phyloP scores from a whole-genome alignment of 495 filamentous ascomycete genomes.

The Penicillium longicatenatum region DNA sequence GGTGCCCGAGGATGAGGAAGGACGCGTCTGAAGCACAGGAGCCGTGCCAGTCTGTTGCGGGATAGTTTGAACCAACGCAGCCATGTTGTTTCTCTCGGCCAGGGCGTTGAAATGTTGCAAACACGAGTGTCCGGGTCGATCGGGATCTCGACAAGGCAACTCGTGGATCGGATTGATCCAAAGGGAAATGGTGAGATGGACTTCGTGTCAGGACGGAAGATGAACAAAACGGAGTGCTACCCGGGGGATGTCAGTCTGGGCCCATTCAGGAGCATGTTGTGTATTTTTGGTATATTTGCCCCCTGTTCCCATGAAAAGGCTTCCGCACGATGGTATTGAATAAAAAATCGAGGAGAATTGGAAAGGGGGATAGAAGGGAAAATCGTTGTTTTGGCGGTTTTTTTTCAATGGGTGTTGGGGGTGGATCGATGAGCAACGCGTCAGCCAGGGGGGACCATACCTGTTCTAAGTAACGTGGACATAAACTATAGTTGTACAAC shows the following conservation, averaged over 20 bases:
- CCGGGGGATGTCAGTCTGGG: slow-evolving; percentile 18
- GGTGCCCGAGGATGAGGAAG: slow-evolving; percentile 67
- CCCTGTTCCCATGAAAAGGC: neutral
- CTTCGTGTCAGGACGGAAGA: slow-evolving; percentile 10
- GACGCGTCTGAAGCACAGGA: slow-evolving; percentile 80
- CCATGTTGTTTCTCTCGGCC: slow-evolving; percentile 62
- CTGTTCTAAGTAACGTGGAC: slow-evolving; percentile 41
- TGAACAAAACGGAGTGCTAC: slow-evolving; percentile 21
- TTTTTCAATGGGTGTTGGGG: slow-evolving; percentile 17
- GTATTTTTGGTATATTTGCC: neutral
- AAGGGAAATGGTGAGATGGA: neutral
- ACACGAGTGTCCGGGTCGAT: slow-evolving; percentile 25
- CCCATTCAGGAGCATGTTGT: neutral
- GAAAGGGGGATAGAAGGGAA: slow-evolving; percentile 18
- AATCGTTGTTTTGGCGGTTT: slow-evolving; percentile 10
- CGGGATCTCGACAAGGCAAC: slow-evolving; percentile 28
- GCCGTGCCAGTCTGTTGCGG: slow-evolving; percentile 78
- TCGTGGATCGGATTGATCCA: slow-evolving; percentile 10
- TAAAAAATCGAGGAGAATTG: slow-evolving; percentile 3
- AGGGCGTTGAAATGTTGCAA: slow-evolving; percentile 14
- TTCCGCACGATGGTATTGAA: neutral
- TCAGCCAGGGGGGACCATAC: slow-evolving; percentile 35
- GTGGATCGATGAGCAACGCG: slow-evolving; percentile 25
- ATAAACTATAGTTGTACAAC: slow-evolving; percentile 45
- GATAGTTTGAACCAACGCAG: slow-evolving; percentile 89